Evolutionary conservation across 2,329 filamentous ascomycete species (phyloP), one percentile per base, ranked within the genome.

Genomic region (Clonostachys sp.): DNA sequence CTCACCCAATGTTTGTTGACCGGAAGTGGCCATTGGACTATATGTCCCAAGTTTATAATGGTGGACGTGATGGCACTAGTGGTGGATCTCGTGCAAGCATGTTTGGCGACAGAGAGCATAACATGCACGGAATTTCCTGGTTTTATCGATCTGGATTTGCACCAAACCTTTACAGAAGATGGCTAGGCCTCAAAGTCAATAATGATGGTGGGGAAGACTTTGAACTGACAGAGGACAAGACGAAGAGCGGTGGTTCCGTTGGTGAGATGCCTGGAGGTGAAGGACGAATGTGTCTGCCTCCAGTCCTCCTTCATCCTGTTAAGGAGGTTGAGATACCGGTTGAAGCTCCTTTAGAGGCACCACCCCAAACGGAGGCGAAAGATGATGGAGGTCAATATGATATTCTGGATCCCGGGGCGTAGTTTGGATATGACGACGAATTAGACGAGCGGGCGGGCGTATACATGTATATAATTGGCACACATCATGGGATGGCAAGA

Each of bases 111-210:
- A 78, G 89, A 16, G 91, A 96, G 68, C 89, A 94, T 66, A 96
- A 96, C 65, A 86, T 96, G 61, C 76, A 78, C 46, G 91, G 91
- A 1, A 83, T 90, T 59, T 90, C 85, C 17, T 97, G 91, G 91
- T 96, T 94, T 66, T 96, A 95, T 66, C 89, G 91, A 55, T 86
- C 87, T 1, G 83, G 84, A 2, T 96, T 96, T 61, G 84, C 88
- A 7, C 80, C 84, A 4, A 89, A 89, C 53, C 60, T 97, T 59
- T 96, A 94, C 73, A 78, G 83, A 44, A 77, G 90, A 51, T 97
- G 92, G 92, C 70, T 96, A 35, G 91, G 91, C 2, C 82, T 92
- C 58, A 82, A 80, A 53, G 86, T 92, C 35, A 83, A 89, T 61
- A 87, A 89, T 54, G 85, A 89, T 48, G 86, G 87, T 12, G 89